phyloP scores from a whole-genome alignment of 140 eudicot genomes.

The Ambrosia hybrid region DNA sequence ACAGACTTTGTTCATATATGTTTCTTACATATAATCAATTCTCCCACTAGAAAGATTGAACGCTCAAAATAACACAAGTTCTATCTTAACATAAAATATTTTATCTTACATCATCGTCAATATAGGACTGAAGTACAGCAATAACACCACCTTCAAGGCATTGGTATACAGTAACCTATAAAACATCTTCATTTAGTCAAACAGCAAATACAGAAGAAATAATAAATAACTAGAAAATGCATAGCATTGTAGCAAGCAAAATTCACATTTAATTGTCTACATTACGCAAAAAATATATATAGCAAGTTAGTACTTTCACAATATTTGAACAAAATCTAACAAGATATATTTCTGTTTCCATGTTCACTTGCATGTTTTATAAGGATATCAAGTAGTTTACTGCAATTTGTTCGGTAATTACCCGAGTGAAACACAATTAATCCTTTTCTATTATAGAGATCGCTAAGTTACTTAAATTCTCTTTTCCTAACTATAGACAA shows the following conservation, averaged over 20 bases:
- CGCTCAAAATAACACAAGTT: neutral
- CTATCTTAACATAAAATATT: neutral
- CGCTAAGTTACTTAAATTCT: neutral
- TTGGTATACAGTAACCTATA: slow-evolving; percentile 90
- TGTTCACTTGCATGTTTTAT: slow-evolving; percentile 1
- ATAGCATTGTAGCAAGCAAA: neutral
- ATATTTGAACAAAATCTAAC: neutral
- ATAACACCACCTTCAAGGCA: slow-evolving; percentile 93
- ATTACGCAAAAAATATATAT: neutral
- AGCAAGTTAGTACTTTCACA: neutral
- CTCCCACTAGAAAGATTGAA: slow-evolving; percentile 1
- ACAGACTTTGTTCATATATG: slow-evolving; percentile 36
- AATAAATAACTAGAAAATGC: slow-evolving; percentile 4
- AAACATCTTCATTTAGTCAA: neutral
- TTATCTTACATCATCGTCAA: slow-evolving; percentile 91
- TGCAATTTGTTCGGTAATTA: neutral
- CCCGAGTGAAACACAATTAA: neutral
- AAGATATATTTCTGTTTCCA: neutral
- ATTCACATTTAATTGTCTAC: neutral
- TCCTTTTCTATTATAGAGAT: neutral
- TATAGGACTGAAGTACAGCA: slow-evolving; percentile 88
- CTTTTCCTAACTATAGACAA: neutral
- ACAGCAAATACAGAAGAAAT: neutral
- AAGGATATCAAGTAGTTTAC: neutral
- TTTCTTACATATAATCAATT: slow-evolving; percentile 6